These are phyloP conservation scores for Scheffersomyces segobiensis DNA, from an alignment of 1,139 yeast species.

Conservation along the genomic window DNA sequence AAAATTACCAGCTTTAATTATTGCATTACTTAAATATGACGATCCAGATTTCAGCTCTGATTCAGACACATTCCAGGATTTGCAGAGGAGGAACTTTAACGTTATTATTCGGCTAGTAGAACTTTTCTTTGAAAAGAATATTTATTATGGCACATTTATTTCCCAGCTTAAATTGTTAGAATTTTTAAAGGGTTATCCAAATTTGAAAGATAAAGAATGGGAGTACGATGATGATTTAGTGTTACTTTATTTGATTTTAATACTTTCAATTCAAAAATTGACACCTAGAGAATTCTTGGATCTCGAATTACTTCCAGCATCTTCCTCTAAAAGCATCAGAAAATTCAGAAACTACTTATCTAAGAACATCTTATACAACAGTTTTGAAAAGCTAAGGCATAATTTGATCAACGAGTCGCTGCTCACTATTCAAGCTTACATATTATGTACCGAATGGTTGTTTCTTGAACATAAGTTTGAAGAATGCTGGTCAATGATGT, in stretches of 20 bases:
- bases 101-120: slow-evolving; percentile 31
- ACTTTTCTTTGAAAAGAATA: slow-evolving; percentile 30
- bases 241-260: slow-evolving; percentile 44
- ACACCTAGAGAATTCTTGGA: slow-evolving; percentile 36
- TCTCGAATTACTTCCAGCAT: slow-evolving; percentile 20
- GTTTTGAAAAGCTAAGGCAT: slow-evolving; percentile 45
- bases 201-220: slow-evolving; percentile 41
- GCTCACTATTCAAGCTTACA: slow-evolving; percentile 48
- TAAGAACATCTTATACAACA: slow-evolving; percentile 30
- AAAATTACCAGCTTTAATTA: slow-evolving; percentile 24
- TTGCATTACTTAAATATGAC: slow-evolving; percentile 19
- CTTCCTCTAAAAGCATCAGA: slow-evolving; percentile 23
- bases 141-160: slow-evolving; percentile 35
- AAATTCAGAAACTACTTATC: slow-evolving; percentile 29
- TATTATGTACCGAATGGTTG: slow-evolving; percentile 52
- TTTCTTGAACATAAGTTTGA: slow-evolving; percentile 52
- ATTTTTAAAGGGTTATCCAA: slow-evolving; percentile 30
- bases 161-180: slow-evolving; percentile 24
- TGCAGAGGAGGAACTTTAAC: slow-evolving; percentile 21
- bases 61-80: slow-evolving; percentile 21
- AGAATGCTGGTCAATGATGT: slow-evolving; percentile 50
- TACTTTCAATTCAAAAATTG: slow-evolving; percentile 40
- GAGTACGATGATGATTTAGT: slow-evolving; percentile 52
- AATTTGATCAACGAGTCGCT: slow-evolving; percentile 49
- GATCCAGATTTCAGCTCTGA: slow-evolving; percentile 25